These are phyloP conservation scores for Theileria sp. DNA, from an alignment of 169 alveolate genomes.

Conservation along the genomic window DNA sequence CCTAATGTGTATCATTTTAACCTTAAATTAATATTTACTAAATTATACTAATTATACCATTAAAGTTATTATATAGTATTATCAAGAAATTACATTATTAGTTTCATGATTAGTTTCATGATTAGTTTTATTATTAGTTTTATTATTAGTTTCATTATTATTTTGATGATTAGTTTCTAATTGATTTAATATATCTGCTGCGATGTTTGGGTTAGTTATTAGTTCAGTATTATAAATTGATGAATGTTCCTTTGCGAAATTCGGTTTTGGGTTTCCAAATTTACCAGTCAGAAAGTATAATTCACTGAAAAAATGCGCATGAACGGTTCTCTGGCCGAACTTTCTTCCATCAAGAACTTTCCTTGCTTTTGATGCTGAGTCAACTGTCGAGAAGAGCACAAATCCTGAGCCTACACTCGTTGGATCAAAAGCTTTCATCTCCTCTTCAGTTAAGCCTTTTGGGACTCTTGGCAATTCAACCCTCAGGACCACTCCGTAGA, in stretches of 20 bases:
- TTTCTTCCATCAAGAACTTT: slow-evolving; percentile 78
- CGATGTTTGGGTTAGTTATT: slow-evolving; percentile 59
- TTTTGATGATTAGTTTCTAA: neutral
- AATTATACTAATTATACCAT: too few relatives aligned
- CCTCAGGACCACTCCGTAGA: slow-evolving; percentile 78
- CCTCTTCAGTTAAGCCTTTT: slow-evolving; percentile 57
- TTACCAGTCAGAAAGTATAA: slow-evolving; percentile 45
- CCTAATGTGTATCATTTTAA: neutral
- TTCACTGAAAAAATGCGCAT: slow-evolving; percentile 78
- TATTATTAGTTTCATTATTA: too few relatives aligned
- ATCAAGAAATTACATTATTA: neutral
- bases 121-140: too few relatives aligned
- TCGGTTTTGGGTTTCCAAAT: slow-evolving; percentile 72
- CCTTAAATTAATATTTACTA: too few relatives aligned
- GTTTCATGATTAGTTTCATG: neutral
- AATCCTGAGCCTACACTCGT: slow-evolving; percentile 74
- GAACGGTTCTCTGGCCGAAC: slow-evolving; percentile 71
- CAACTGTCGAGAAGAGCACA: slow-evolving; percentile 71
- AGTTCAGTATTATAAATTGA: slow-evolving; percentile 51
- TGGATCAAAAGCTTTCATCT: slow-evolving; percentile 52
- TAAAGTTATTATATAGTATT: neutral
- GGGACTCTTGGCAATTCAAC: slow-evolving; percentile 84
- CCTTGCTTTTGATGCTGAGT: slow-evolving; percentile 76
- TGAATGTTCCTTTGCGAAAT: slow-evolving; percentile 66
- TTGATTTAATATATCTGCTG: slow-evolving; percentile 54